Conservation (phyloP, 2,329 filamentous ascomycete species). For the Elsinoe perseae region DNA sequence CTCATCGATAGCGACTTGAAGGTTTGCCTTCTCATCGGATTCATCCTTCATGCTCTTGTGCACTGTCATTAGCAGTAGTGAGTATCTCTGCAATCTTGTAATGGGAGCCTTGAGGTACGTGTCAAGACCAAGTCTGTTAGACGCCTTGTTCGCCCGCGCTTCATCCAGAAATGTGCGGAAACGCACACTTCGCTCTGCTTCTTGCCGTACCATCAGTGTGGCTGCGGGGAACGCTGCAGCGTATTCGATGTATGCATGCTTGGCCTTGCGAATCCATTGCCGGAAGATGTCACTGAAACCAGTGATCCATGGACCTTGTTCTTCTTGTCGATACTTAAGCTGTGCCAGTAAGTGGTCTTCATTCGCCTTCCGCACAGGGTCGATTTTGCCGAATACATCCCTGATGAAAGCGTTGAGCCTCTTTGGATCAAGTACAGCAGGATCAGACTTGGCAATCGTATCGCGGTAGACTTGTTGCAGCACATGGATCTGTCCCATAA, state of each 20-base stretch:
- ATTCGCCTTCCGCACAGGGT: slow-evolving; percentile 81
- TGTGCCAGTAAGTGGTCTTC: slow-evolving; percentile 87
- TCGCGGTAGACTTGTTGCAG: slow-evolving; percentile 80
- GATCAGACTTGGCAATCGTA: slow-evolving; percentile 62
- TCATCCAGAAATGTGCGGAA: slow-evolving; percentile 82
- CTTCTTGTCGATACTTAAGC: slow-evolving; percentile 91
- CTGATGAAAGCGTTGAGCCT: slow-evolving; percentile 71
- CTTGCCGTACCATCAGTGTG: slow-evolving; percentile 72
- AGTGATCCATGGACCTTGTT: slow-evolving; percentile 88
- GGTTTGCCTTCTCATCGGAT: slow-evolving; percentile 80
- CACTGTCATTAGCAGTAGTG: slow-evolving; percentile 72
- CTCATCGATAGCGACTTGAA: slow-evolving; percentile 78
- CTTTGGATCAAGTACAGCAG: slow-evolving; percentile 71
- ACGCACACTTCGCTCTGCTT: slow-evolving; percentile 73
- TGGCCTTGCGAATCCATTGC: slow-evolving; percentile 96
- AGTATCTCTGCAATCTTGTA: slow-evolving; percentile 83
- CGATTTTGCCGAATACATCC: slow-evolving; percentile 84
- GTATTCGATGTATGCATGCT: slow-evolving; percentile 82
- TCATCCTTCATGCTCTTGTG: slow-evolving; percentile 76
- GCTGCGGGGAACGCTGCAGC: slow-evolving; percentile 80
- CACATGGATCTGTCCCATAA: slow-evolving; percentile 82
- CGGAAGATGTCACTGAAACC: slow-evolving; percentile 96
- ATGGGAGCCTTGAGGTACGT: slow-evolving; percentile 91
- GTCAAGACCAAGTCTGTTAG: slow-evolving; percentile 81
- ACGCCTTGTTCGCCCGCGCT: slow-evolving; percentile 68